Evolutionary conservation across 2,329 filamentous ascomycete species (phyloP), one percentile per base, ranked within the genome.

Genomic region (Plectosphaerella sp.): DNA sequence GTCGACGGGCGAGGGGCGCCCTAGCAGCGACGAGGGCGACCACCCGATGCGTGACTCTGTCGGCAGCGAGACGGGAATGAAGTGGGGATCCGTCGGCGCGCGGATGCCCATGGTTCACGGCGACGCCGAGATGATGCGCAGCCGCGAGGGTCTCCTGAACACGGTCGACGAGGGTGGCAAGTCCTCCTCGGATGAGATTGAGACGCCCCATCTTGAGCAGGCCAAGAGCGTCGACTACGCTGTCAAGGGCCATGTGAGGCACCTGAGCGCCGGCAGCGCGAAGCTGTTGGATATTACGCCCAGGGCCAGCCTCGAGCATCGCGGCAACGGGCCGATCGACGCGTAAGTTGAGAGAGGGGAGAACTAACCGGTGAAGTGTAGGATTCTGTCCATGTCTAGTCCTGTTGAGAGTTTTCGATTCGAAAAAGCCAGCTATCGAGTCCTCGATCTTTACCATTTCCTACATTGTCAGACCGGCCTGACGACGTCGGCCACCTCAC

Each of bases 211-310:
- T 42, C 59, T 77, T 20, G 80, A 84, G 60, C 83, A 87, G 59
- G 89, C 90, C 25, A 85, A 78, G 49, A 93, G 87, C 67, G 75
- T 93, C 52, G 82, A 87, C 55, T 74, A 88, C 48, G 81, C 82
- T 53, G 82, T 77, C 61, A 49, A 43, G 25, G 75, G 78, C 10
- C 88, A 92, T 60, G 81, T 75, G 18, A 79, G 86, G 50, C 87
- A 87, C 57, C 84, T 91, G 62, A 92, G 88, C 62, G 87, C 88
- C 45, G 89, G 89, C 48, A 92, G 87, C 62, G 88, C 88, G 11
- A 88, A 83, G 67, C 69, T 93, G 49, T 72, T 94, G 48, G 84
- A 91, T 48, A 76, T 92, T 46, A 77, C 78, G 18, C 76, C 81
- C 20, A 75, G 79, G 24, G 65, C 67, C 45, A 86, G 82, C 20